Evolutionary conservation across 176 grass and related monocot genomes (phyloP).

Genomic region (Canna indica): DNA sequence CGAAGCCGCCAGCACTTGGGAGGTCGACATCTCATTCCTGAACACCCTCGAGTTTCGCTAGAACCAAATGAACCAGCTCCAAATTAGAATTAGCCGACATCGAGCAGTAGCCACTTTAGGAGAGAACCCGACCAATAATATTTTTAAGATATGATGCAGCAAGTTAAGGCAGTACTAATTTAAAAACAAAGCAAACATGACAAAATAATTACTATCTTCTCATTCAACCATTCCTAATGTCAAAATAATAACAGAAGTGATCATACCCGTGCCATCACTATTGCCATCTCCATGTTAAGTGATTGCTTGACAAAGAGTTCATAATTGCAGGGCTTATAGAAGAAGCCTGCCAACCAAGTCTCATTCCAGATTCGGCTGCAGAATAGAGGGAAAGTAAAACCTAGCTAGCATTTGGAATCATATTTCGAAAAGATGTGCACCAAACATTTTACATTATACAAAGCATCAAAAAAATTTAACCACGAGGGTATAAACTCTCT

Average conservation of each 20-base stretch:
- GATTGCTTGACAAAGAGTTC: conserved; percentile 98
- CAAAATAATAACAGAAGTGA: background rate
- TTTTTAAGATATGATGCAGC: no score
- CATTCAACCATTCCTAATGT: background rate
- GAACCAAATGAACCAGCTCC: no score
- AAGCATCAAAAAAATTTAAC: background rate
- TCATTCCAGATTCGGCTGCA: conserved; percentile 81
- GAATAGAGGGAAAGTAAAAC: background rate
- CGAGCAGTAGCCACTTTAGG: no score
- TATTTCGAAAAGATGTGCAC: background rate
- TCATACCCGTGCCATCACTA: conserved; percentile 78
- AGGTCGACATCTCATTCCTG: no score
- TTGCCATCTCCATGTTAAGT: conserved; percentile 99
- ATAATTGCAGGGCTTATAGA: conserved; percentile 98
- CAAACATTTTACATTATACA: background rate
- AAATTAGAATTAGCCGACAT: no score
- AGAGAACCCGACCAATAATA: no score
- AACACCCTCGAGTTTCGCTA: no score
- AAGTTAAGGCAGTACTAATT: background rate
- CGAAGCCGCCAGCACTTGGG: no score
- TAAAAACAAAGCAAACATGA: background rate
- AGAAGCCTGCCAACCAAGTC: conserved; percentile 80
- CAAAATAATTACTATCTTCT: background rate
- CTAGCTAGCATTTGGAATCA: background rate
- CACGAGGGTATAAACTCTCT: background rate